A percentile compares a stretch with the other conserved stretches of the same genome.
These are phyloP conservation scores for Cynanchum wilfordii DNA, from an alignment of 257 asterid species.

Conservation along the genomic window DNA sequence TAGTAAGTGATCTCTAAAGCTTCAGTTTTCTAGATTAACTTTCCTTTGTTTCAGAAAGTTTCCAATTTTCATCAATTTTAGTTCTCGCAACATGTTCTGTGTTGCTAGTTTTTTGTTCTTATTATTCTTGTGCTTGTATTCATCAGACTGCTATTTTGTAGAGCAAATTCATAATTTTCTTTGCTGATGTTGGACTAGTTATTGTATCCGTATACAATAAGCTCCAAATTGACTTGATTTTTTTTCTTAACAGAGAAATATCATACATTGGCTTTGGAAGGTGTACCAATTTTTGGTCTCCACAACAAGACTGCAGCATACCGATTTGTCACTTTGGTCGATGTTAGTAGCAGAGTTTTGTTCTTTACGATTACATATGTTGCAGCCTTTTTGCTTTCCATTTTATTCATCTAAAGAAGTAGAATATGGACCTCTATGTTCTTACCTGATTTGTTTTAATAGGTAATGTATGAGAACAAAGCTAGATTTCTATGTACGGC, in stretches of 20 bases:
- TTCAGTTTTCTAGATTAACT: neutral
- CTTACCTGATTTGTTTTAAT: slow-evolving; percentile 7
- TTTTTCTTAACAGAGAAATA: slow-evolving; percentile 52
- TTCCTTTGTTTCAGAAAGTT: neutral
- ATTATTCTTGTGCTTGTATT: neutral
- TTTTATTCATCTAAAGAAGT: neutral
- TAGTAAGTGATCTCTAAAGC: slow-evolving; percentile 40
- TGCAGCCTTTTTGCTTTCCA: neutral
- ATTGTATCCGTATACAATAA: neutral
- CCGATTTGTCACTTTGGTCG: slow-evolving; percentile 92
- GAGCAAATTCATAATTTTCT: neutral
- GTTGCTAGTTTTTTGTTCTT: neutral
- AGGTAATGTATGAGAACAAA: slow-evolving; percentile 94
- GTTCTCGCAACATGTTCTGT: neutral
- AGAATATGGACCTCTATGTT: neutral
- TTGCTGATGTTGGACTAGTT: neutral
- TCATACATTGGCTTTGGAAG: slow-evolving; percentile 90
- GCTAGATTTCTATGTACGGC: slow-evolving; percentile 77
- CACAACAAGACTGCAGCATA: slow-evolving; percentile 82
- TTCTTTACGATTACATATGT: neutral
- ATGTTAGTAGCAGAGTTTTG: slow-evolving; percentile 47
- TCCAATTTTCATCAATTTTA: neutral
- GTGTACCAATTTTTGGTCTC: slow-evolving; percentile 74
- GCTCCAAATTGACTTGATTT: neutral
- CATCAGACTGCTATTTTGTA: neutral